A percentile compares a stretch with the other conserved stretches of the same genome.
These are phyloP conservation scores for Cyberlindnera euphorbiiphila DNA, from an alignment of 805 yeast species.

Conservation along the genomic window DNA sequence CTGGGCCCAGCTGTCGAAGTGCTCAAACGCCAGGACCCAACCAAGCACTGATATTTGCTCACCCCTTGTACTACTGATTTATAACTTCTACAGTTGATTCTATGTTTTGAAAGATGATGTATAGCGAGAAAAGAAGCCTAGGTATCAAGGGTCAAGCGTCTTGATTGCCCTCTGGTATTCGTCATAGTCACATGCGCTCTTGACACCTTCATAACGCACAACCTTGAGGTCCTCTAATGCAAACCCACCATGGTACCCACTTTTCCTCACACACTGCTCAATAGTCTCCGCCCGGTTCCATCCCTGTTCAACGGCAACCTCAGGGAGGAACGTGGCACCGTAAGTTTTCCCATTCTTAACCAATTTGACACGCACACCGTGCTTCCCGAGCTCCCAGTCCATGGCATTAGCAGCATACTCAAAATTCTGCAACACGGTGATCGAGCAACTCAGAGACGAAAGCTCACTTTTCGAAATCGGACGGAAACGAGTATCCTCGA, in stretches of 20 bases:
- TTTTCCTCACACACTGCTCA: conserved; percentile 65
- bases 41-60: conserved; percentile 37
- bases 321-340: conserved; percentile 85
- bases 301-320: conserved; percentile 82
- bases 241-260: conserved; percentile 43
- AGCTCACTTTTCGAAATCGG: conserved; percentile 61
- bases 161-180: conserved; percentile 29
- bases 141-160: background rate
- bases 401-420: conserved; percentile 45
- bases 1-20: conserved; percentile 93
- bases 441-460: conserved; percentile 40
- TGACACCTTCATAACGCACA: conserved; percentile 54
- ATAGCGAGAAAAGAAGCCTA: background rate
- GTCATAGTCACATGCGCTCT: conserved; percentile 38
- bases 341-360: conserved; percentile 34
- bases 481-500: conserved; percentile 73
- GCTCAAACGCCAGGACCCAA: conserved; percentile 82
- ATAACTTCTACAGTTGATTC: too few relatives aligned
- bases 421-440: conserved; percentile 63
- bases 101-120: background rate
- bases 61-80: too few relatives aligned
- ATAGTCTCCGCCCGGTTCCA: conserved; percentile 77
- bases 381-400: conserved; percentile 80
- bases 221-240: conserved; percentile 39
- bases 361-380: conserved; percentile 71